Evolutionary conservation across 2,329 filamentous ascomycete genomes (phyloP).

Genomic region (Hymenoscyphus albidus): DNA sequence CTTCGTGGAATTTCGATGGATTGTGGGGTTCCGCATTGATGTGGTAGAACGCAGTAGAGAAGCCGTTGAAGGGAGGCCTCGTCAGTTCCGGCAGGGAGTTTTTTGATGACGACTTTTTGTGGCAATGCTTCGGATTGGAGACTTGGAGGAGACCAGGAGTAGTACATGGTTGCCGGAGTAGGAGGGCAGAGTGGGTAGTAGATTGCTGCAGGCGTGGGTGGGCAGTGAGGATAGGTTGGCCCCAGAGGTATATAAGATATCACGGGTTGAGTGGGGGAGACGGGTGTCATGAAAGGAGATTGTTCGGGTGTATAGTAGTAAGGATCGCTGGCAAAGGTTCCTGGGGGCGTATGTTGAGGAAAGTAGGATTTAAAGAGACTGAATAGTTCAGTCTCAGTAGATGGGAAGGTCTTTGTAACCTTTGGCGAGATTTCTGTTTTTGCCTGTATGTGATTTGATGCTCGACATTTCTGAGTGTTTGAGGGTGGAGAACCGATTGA

Average conservation of each 20-base stretch:
- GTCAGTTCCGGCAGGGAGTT: slow-evolving; percentile 12
- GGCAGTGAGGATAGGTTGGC: neutral
- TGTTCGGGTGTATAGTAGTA: neutral
- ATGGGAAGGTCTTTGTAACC: neutral
- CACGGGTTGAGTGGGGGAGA: neutral
- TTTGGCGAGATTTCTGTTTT: neutral
- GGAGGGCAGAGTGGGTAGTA: neutral
- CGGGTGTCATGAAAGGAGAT: neutral
- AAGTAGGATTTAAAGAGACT: neutral
- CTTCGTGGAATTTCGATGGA: slow-evolving; percentile 17
- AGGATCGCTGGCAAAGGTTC: neutral
- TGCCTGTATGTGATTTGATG: neutral
- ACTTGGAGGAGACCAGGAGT: neutral
- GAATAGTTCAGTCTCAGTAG: neutral
- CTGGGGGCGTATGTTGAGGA: neutral
- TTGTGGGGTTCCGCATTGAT: slow-evolving; percentile 6
- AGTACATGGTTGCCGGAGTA: neutral
- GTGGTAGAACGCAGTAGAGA: slow-evolving; percentile 6
- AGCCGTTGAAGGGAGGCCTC: slow-evolving; percentile 13
- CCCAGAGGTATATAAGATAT: neutral
- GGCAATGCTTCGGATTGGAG: neutral
- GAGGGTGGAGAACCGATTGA: neutral
- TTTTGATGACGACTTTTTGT: slow-evolving; percentile 23
- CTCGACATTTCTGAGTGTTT: neutral
- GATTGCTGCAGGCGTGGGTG: neutral